Percentiles rank a stretch among this genome's conserved stretches.
These are phyloP conservation scores for Apiotrichum porosum DNA, from an alignment of 1,284 basidiomycete genomes.

Conservation along the genomic window DNA sequence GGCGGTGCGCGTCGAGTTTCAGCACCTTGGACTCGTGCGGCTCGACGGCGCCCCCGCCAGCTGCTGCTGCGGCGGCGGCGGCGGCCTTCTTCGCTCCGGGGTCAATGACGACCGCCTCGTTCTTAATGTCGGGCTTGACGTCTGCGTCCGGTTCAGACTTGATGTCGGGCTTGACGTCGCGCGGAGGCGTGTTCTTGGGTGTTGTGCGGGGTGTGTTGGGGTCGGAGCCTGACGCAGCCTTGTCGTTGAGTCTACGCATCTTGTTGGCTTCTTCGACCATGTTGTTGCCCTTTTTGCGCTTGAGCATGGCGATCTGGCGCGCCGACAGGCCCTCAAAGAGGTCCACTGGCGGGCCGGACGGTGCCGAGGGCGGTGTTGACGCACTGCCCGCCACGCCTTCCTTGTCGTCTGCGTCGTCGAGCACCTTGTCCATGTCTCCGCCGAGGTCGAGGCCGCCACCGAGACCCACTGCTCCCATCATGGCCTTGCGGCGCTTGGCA, in stretches of 20 bases:
- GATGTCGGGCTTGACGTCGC: constrained; percentile 6
- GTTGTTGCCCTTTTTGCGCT: constrained; percentile 48
- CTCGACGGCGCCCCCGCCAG: constrained; percentile 33
- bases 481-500: constrained; percentile 41
- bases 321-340: constrained; percentile 47
- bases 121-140: constrained; percentile 12
- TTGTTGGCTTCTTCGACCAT: constrained; percentile 45
- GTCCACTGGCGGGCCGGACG: constrained; percentile 24
- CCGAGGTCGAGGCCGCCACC: constrained; percentile 37
- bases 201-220: constrained; percentile 10
- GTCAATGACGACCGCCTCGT: constrained; percentile 40
- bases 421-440: constrained; percentile 41
- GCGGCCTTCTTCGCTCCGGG: constrained; percentile 38
- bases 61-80: too few relatives aligned
- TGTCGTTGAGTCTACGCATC: constrained; percentile 41
- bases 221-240: constrained; percentile 11
- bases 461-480: constrained; percentile 44
- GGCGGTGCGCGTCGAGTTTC: constrained; percentile 52
- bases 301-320: constrained; percentile 47
- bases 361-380: constrained; percentile 4
- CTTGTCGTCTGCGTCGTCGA: constrained; percentile 31
- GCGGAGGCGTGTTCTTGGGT: constrained; percentile 11
- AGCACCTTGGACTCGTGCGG: constrained; percentile 24
- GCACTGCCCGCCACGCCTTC: constrained; percentile 12
- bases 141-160: constrained; percentile 11